Evolutionary conservation across 202 grass and related monocot species (phyloP).

Genomic region (Musa balbisiana): DNA sequence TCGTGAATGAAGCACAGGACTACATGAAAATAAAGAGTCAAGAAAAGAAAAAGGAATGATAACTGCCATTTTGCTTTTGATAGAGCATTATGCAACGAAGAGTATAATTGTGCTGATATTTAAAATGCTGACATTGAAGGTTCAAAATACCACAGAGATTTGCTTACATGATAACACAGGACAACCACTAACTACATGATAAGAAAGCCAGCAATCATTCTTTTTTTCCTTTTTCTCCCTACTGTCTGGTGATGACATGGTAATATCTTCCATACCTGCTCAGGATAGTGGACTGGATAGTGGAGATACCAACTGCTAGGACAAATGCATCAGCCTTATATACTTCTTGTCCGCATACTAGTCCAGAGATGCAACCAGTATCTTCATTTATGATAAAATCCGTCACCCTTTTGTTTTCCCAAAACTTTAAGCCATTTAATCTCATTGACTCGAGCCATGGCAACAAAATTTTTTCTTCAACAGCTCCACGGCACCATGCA

Average conservation of each 20-base stretch:
- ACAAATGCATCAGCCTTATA: conserved; percentile 80
- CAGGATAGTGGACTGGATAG: conserved; percentile 53
- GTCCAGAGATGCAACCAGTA: conserved; percentile 44
- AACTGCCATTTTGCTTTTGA: neutral
- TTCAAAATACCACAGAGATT: neutral
- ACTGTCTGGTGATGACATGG: neutral
- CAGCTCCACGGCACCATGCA: conserved; percentile 46
- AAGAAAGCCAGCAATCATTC: neutral
- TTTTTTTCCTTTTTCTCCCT: neutral
- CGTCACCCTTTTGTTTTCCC: conserved; percentile 40
- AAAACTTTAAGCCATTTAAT: conserved; percentile 58
- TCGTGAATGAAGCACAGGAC: conserved; percentile 42
- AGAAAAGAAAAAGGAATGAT: conserved; percentile 24
- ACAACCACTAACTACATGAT: conserved; percentile 1
- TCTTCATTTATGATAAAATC: conserved; percentile 44
- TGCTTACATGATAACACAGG: neutral
- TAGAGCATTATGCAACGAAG: neutral
- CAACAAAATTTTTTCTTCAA: conserved; percentile 55
- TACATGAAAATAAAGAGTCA: conserved; percentile 42
- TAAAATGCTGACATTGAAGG: neutral
- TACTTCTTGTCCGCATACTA: conserved; percentile 52
- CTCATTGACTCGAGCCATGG: conserved; percentile 69
- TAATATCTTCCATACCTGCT: conserved; percentile 40
- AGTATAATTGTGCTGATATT: neutral
- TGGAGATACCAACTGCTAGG: conserved; percentile 54